Evolutionary conservation across 73 alveolate species (phyloP).

Genomic region (Paramecium tetraurelia): DNA sequence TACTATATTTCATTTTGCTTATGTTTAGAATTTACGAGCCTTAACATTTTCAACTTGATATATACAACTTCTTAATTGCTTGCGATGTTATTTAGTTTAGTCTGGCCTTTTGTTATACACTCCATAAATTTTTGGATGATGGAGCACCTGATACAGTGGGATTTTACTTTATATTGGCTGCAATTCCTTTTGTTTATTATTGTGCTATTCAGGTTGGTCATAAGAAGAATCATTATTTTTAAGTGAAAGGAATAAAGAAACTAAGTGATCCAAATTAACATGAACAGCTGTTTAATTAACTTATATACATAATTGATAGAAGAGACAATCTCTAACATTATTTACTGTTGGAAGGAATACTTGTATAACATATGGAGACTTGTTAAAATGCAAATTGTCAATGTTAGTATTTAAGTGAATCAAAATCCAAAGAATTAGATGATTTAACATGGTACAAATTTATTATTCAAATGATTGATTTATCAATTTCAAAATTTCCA

Average conservation of each 20-base stretch:
- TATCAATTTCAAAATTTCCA: slow-evolving; percentile 6
- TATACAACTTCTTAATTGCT: background rate
- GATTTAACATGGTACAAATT: slow-evolving; percentile 10
- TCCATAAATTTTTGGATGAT: background rate
- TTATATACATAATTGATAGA: background rate
- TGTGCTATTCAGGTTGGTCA: background rate
- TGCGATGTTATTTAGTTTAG: background rate
- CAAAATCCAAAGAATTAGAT: background rate
- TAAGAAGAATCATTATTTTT: background rate
- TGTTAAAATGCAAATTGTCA: background rate
- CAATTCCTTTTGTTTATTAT: background rate
- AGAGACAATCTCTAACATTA: background rate
- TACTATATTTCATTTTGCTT: background rate
- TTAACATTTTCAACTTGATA: background rate
- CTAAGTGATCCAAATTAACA: background rate
- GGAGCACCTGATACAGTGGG: background rate
- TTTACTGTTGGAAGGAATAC: background rate
- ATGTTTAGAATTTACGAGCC: background rate
- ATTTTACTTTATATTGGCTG: background rate
- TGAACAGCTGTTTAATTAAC: background rate
- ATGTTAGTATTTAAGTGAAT: background rate
- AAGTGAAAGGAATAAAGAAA: background rate
- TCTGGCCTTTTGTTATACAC: background rate
- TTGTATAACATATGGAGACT: background rate
- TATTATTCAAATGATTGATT: slow-evolving; percentile 12